Evolutionary conservation across 1,284 basidiomycete genomes (phyloP).

Genomic region (Trametes polyzona): DNA sequence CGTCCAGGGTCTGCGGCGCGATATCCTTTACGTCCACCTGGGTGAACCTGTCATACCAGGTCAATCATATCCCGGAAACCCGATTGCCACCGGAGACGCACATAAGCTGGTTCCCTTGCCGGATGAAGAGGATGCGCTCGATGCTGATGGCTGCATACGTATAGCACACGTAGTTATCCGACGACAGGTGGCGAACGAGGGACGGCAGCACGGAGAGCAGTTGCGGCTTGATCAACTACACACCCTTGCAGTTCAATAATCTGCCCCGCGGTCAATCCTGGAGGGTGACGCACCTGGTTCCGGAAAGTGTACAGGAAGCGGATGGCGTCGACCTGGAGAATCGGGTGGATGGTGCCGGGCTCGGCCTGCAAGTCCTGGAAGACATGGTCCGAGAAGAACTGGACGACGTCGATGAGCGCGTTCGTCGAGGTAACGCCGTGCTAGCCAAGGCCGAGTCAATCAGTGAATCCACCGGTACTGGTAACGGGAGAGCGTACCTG

Average conservation of each 20-base stretch:
- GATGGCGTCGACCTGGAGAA: slow-evolving; percentile 96
- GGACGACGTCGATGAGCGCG: slow-evolving; percentile 89
- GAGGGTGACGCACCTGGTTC: slow-evolving; percentile 69
- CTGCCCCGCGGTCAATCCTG: neutral
- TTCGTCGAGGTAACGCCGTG: slow-evolving; percentile 96
- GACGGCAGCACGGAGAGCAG: slow-evolving; percentile 89
- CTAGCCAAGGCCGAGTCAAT: slow-evolving; percentile 38
- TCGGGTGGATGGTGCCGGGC: slow-evolving; percentile 76
- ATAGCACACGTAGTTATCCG: slow-evolving; percentile 84
- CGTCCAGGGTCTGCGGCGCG: slow-evolving; percentile 77
- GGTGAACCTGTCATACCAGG: slow-evolving; percentile 65
- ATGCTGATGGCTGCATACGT: slow-evolving; percentile 92
- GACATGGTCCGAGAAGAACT: slow-evolving; percentile 94
- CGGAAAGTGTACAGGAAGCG: slow-evolving; percentile 94
- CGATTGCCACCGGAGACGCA: slow-evolving; percentile 14
- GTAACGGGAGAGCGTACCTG: slow-evolving; percentile 53
- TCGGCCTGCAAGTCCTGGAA: slow-evolving; percentile 85
- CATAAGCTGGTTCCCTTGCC: slow-evolving; percentile 66
- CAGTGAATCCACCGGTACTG: too few species aligned
- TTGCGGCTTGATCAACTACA: slow-evolving; percentile 91
- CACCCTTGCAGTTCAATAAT: neutral
- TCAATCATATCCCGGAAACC: neutral
- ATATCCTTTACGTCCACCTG: slow-evolving; percentile 87
- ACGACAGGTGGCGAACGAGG: slow-evolving; percentile 83
- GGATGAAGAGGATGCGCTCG: slow-evolving; percentile 88